Evolutionary conservation across 208 protist genomes (phyloP).

Genomic region (Lotmaria passim): DNA sequence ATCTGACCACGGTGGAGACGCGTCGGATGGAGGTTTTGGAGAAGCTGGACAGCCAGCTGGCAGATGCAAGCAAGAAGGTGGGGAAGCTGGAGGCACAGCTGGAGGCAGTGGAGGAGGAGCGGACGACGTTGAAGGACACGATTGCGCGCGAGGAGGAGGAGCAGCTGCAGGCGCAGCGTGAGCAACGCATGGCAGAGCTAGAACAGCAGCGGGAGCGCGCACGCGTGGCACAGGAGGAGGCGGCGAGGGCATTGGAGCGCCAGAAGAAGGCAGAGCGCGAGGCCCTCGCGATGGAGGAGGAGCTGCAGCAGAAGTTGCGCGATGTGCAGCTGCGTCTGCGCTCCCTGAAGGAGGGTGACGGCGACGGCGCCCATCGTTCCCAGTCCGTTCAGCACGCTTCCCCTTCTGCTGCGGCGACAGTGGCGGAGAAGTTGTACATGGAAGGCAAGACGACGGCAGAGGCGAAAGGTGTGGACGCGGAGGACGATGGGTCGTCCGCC

Average conservation of each 20-base stretch:
- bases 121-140: conserved; percentile 31
- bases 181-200: conserved; percentile 53
- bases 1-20: conserved; percentile 25
- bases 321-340: conserved; percentile 59
- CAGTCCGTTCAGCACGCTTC: neutral
- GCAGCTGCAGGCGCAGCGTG: conserved; percentile 61
- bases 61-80: conserved; percentile 34
- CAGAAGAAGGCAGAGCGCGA: conserved; percentile 69
- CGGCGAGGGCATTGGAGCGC: conserved; percentile 56
- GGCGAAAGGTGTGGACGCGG: conserved; percentile 3
- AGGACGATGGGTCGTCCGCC: conserved; percentile 1
- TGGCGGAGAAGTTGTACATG: neutral
- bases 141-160: conserved; percentile 44
- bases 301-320: conserved; percentile 63
- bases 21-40: conserved; percentile 35
- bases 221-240: conserved; percentile 61
- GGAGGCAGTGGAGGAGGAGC: conserved; percentile 24
- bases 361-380: neutral
- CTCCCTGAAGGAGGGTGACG: conserved; percentile 23
- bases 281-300: conserved; percentile 60
- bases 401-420: neutral
- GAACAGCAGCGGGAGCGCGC: conserved; percentile 71
- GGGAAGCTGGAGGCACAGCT: conserved; percentile 32
- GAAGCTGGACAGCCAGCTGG: conserved; percentile 32
- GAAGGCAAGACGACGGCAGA: neutral